Percentiles rank a stretch among this genome's conserved stretches.
These are phyloP conservation scores for Lipomyces oligophaga DNA, from an alignment of 805 yeast species.

Conservation along the genomic window DNA sequence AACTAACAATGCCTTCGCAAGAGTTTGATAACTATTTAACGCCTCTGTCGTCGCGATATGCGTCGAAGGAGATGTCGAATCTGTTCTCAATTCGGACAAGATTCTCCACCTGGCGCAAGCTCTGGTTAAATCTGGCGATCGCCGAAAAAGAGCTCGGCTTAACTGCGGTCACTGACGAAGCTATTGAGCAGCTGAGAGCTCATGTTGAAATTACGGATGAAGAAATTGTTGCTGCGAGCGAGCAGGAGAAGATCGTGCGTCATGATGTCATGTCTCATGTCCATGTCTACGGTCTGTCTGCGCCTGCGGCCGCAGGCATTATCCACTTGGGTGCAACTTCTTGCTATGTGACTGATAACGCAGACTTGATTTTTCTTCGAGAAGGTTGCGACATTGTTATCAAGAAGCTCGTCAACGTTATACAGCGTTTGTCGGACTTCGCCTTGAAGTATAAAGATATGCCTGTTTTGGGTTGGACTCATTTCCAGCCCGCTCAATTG, in stretches of 20 bases:
- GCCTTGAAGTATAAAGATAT: slow-evolving; percentile 90
- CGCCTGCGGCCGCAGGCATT: slow-evolving; percentile 96
- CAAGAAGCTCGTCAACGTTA: slow-evolving; percentile 93
- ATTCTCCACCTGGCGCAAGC: slow-evolving; percentile 96
- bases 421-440: slow-evolving; percentile 80
- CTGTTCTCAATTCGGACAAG: slow-evolving; percentile 90
- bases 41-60: slow-evolving; percentile 94
- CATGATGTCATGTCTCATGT: slow-evolving; percentile 99
- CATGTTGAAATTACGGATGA: slow-evolving; percentile 85
- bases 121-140: slow-evolving; percentile 91
- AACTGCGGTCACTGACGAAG: slow-evolving; percentile 80
- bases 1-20: slow-evolving; percentile 43
- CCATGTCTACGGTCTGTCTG: slow-evolving; percentile 85
- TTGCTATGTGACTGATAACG: slow-evolving; percentile 96
- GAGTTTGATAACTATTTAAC: slow-evolving; percentile 85
- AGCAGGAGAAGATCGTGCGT: slow-evolving; percentile 95
- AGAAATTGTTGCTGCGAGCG: slow-evolving; percentile 82
- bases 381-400: slow-evolving; percentile 92
- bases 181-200: slow-evolving; percentile 75
- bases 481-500: slow-evolving; percentile 98
- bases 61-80: slow-evolving; percentile 93
- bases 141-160: slow-evolving; percentile 94
- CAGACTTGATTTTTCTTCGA: slow-evolving; percentile 92
- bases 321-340: slow-evolving; percentile 98
- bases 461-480: slow-evolving; percentile 99